These are phyloP conservation scores for Jatropha curcas DNA, from an alignment of 345 rosid species.

Conservation along the genomic window DNA sequence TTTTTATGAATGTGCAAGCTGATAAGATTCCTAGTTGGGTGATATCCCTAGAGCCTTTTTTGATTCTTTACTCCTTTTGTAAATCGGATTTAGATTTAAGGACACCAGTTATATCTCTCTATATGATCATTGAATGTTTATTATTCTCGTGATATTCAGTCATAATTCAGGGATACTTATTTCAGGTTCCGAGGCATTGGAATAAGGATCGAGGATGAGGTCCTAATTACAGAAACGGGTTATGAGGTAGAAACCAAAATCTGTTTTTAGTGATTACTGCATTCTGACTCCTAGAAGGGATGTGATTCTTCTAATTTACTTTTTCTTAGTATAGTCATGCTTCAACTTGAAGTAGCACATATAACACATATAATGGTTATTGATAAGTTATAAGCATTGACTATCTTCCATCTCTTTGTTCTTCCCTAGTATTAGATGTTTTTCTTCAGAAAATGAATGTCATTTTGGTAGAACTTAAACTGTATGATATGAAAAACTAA, in stretches of 20 bases:
- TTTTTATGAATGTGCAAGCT: not conserved
- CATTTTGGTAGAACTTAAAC: not conserved
- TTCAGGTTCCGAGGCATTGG: conserved; percentile 83
- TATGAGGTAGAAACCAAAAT: conserved; percentile 52
- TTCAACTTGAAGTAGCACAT: not conserved
- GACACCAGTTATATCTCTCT: not conserved
- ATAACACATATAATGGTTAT: too few relatives aligned
- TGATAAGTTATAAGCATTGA: too few relatives aligned
- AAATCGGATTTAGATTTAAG: not conserved
- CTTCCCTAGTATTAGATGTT: not conserved
- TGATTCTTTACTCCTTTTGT: too few relatives aligned
- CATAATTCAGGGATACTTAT: not conserved
- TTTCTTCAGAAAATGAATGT: not conserved
- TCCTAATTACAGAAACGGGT: conserved; percentile 88
- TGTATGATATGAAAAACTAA: not conserved
- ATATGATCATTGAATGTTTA: not conserved
- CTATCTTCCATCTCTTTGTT: not conserved
- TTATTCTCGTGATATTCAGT: not conserved
- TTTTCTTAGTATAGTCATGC: not conserved
- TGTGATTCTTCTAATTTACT: not conserved
- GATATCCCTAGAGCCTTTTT: not conserved
- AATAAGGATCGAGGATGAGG: conserved; percentile 95
- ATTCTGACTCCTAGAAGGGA: not conserved
- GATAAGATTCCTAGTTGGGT: not conserved
- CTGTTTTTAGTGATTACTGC: not conserved